Conservation (phyloP, 495 filamentous ascomycete genomes). For the Podospora conica region DNA sequence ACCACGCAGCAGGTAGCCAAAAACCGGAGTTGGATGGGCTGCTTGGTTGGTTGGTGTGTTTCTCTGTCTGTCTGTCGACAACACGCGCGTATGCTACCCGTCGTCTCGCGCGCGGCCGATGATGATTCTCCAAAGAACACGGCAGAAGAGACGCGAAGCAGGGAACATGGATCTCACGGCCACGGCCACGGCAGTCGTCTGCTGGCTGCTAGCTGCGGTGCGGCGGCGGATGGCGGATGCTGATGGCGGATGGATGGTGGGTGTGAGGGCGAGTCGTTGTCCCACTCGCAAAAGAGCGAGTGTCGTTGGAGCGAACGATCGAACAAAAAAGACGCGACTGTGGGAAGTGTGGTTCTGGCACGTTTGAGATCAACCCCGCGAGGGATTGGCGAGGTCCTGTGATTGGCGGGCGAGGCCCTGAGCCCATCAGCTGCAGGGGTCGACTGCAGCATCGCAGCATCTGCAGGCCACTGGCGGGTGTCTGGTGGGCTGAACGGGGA, state of each 20-base stretch:
- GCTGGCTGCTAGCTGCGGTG: background rate
- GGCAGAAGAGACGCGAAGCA: background rate
- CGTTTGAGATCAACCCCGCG: conserved; percentile 33
- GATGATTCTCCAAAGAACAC: background rate
- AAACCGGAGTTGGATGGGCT: background rate
- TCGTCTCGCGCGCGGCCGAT: too few relatives aligned
- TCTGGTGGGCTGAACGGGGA: conserved; percentile 15
- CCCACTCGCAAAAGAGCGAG: conserved; percentile 6
- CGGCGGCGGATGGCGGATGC: background rate
- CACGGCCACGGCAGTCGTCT: background rate
- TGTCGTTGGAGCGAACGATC: conserved; percentile 20
- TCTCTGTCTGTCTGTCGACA: too few relatives aligned
- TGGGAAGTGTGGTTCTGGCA: conserved; percentile 13
- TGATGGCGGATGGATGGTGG: background rate
- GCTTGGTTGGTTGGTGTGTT: background rate
- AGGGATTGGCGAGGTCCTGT: conserved; percentile 12
- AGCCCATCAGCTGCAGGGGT: conserved; percentile 24
- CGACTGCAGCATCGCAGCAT: conserved; percentile 3
- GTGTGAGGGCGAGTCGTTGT: conserved; percentile 1
- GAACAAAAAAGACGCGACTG: conserved; percentile 20
- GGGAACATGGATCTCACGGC: background rate
- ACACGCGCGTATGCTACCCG: too few relatives aligned
- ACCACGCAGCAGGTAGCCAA: background rate
- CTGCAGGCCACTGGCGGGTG: conserved; percentile 16
- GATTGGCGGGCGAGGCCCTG: conserved; percentile 28